phyloP scores from a whole-genome alignment of 2,329 filamentous ascomycete genomes.

The Juglanconis oblonga region DNA sequence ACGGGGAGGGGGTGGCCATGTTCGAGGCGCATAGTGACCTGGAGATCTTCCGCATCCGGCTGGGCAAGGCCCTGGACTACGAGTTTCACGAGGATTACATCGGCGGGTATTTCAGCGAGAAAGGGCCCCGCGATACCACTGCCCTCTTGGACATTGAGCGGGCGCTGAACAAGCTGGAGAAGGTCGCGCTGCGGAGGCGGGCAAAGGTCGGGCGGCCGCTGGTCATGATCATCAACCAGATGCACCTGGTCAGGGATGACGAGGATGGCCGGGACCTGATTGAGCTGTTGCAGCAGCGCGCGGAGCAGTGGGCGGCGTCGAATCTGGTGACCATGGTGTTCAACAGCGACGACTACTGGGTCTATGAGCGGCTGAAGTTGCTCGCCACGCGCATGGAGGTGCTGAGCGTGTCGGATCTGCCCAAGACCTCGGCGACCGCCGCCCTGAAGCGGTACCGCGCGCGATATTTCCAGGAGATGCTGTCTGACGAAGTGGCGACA shows the following conservation, averaged over 20 bases:
- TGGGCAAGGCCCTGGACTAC: conserved; percentile 92
- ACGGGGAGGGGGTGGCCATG: conserved; percentile 89
- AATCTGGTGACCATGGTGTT: conserved; percentile 90
- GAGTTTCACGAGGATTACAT: conserved; percentile 99
- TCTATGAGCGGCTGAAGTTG: conserved; percentile 91
- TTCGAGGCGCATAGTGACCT: conserved; percentile 93
- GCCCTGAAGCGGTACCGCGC: conserved; percentile 78
- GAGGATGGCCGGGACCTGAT: conserved; percentile 90
- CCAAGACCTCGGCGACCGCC: conserved; percentile 71
- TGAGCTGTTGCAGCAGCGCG: conserved; percentile 90
- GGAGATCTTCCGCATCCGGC: conserved; percentile 88
- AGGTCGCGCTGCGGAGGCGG: conserved; percentile 77
- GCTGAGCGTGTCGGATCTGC: conserved; percentile 78
- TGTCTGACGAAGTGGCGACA: conserved; percentile 57
- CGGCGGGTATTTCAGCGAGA: conserved; percentile 90
- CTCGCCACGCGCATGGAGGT: conserved; percentile 95
- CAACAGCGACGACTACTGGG: conserved; percentile 98
- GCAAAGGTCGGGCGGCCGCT: conserved; percentile 64
- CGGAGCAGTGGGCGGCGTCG: conserved; percentile 92
- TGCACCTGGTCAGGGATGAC: conserved; percentile 86
- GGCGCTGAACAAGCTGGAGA: conserved; percentile 96
- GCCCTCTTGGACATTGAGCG: conserved; percentile 93
- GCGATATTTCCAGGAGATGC: conserved; percentile 68
- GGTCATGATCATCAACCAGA: conserved; percentile 91
- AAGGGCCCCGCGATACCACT: conserved; percentile 86